Base-by-base conservation (phyloP, 495 filamentous ascomycete genomes). In the Chaetomium tenue region DNA sequence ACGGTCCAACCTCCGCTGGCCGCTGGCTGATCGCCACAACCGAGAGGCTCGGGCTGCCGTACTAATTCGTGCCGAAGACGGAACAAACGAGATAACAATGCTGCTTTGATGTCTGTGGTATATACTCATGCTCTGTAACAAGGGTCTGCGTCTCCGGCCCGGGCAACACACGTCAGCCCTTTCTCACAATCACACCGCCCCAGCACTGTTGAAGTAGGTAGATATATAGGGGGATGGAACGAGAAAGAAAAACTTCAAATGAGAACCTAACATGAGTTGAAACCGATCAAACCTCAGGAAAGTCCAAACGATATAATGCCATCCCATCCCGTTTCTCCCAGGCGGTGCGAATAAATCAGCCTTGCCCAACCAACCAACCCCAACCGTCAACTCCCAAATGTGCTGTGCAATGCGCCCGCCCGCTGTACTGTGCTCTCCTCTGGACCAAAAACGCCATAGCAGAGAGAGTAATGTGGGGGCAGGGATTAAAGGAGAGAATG, bases 371-470 rank as follows among this genome's bases (percentile, higher is more conserved):
- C 22, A 52, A 23, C 22, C 7, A 26, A 13, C 11, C 48, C 48
- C 23, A 52, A 52, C 48, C 48, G 22, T 26, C 48, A 52, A 52
- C 48, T 52, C 48, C 48, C 23, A 25, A 26, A 26, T 52, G 48
- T 52, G 48, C 48, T 52, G 48, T 52, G 48, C 48, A 52, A 52
- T 52, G 48, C 48, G 48, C 48, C 48, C 23, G 22, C 22, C 22
- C 40, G 2, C 23, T 52, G 48, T 52, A 6, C 48, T 26, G 48
- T 26, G 5, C 48, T 52, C 48, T 23, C 25, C 48, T 47, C 18
- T 47, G 44, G n/a, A 47, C 18, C 18, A 1, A 18, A 33, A 22
- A 51, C 42, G 25, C 22, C 25, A 20, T 59, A 40, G 18, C 20
- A 46, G 40, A 18, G 40, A 11, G 40, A 16, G 3, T 9, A 50